Base-by-base conservation (phyloP, 2,329 filamentous ascomycete genomes). In the Davidsoniella australis region DNA sequence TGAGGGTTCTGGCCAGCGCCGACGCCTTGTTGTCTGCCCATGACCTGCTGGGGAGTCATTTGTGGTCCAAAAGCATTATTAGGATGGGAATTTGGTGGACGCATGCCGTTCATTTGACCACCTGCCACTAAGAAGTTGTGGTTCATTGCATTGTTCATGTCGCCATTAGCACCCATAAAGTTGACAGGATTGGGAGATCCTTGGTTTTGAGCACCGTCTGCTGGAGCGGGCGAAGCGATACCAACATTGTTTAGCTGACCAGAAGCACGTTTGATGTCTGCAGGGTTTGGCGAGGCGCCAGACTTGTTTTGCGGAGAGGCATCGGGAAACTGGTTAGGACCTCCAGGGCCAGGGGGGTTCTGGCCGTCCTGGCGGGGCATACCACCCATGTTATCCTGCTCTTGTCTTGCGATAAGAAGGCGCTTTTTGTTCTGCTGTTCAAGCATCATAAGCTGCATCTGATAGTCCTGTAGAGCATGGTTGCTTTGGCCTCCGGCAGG, bases 371-470 rank as follows among this genome's bases (percentile, higher is more conserved):
- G 70, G 55, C 72, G 67, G 37, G 69, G 66, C 55, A 71, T 68
- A 18, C 63, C 67, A 39, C 68, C 67, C 52, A 68, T 67, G 46
- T 67, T 71, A 52, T 88, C 85, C 62, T 89, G 83, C 61, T 87
- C 78, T 60, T 80, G 82, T 16, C 84, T 77, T 37, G 84, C 84
- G 82, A 87, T 86, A 70, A 87, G 78, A 45, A 89, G 70, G 16
- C 84, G 72, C 64, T 87, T 88, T 70, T 88, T 89, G 58, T 89
- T 89, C 64, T 89, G 83, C 64, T 88, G 84, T 64, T 89, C 84
- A 14, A 89, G 72, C 45, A 88, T 66, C 84, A 88, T 89, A 60
- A 89, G 66, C 62, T 89, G 84, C 83, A 88, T 88, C 66, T 89
- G 84, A 58, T 89, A 89, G 62, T 91, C 84, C 63, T 88, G 83